Conservation (phyloP, 2,329 filamentous ascomycete species). For the Paecilomyces fulvus region DNA sequence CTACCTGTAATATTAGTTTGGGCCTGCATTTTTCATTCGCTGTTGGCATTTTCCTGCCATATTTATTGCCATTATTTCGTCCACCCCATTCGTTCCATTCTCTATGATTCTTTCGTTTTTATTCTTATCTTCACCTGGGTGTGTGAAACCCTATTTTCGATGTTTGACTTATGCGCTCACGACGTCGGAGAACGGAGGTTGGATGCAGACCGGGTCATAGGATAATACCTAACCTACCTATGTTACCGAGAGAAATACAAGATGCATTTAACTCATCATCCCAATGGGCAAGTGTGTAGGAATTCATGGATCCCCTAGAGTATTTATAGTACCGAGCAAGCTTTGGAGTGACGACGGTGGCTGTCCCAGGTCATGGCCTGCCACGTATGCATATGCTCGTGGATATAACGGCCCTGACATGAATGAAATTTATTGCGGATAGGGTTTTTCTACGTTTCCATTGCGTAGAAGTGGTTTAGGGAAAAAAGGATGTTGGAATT, state of each 20-base stretch:
- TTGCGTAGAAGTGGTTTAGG: neutral
- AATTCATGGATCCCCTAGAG: neutral
- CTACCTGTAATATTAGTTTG: conserved; percentile 25
- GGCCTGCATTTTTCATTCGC: conserved; percentile 5
- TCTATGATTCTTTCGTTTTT: neutral
- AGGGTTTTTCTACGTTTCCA: neutral
- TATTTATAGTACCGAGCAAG: neutral
- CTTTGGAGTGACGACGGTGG: neutral
- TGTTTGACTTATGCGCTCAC: conserved; percentile 8
- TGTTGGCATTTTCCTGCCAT: conserved; percentile 8
- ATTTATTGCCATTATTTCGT: conserved; percentile 4
- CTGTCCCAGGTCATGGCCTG: neutral
- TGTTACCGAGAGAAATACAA: conserved; percentile 1
- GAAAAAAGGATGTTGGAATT: too few species aligned
- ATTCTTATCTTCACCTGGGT: neutral
- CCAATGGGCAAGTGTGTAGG: neutral
- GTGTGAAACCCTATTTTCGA: neutral
- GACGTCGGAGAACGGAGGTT: conserved; percentile 4
- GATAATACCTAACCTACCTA: conserved; percentile 1
- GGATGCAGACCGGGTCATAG: conserved; percentile 1
- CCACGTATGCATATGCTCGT: neutral
- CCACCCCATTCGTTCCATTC: conserved; percentile 3
- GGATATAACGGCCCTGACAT: neutral
- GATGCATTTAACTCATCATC: neutral
- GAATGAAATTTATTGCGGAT: neutral